Base-by-base conservation (phyloP, 192 early-diverging fungal species). In the Irineochytrium annulatum region DNA sequence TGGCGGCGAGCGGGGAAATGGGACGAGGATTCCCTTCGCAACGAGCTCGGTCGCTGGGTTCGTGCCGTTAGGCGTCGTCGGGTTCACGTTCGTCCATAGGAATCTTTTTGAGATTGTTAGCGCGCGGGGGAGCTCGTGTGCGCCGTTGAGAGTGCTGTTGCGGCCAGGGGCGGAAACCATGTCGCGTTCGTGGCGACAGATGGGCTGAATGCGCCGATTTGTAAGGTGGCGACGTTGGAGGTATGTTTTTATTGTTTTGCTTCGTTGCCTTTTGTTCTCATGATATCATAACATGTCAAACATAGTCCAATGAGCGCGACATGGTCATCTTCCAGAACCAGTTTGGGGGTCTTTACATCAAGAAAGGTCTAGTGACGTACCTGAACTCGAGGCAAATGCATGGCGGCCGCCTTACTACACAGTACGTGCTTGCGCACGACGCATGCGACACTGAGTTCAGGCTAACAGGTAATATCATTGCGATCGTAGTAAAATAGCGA, bases 271-370 rank as follows among this genome's bases (percentile, higher is more conserved):
- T n/a, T n/a, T 8, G 37, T 41, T 41, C 37, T 41, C 37, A n/a
- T 41, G 37, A 8, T 41, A 41, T 13, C 37, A 13, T 41, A n/a
- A 41, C 37, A 41, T n/a, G n/a, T n/a, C n/a, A 41, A 41, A 41
- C 8, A 41, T 22, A 49, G 46, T 14, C 17, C 6, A 49, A 49
- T 22, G 46, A 49, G 24, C 11, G 24, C 13, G 46, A 49, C 46
- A 8, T 49, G 11, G 46, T 49, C 6, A 49, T 49, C 24, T 49
- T 49, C 46, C 46, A 49, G 46, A 49, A 49, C 24, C 46, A 49
- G 46, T 49, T 49, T 22, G 46, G 46, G 26, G 46, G 46, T 24
- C 13, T 49, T 14, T 49, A 49, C 46, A 49, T 49, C 26, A 8
- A 24, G 46, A 14, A 24, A 22, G 46, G 46, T 6, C 13, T 49